phyloP scores from a whole-genome alignment of 2,329 filamentous ascomycete genomes.

The Xylaria sp. region DNA sequence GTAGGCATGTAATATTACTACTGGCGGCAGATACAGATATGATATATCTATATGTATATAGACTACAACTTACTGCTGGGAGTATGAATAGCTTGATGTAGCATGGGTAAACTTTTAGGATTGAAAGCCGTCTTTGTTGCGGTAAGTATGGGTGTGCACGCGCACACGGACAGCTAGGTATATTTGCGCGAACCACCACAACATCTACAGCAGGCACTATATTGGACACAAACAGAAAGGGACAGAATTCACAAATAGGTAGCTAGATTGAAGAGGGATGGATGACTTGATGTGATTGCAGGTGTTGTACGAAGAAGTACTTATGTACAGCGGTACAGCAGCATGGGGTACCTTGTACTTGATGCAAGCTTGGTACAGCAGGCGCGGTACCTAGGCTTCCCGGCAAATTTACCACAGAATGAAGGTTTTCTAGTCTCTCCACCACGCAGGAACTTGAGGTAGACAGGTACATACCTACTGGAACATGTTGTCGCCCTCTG shows the following conservation, averaged over 20 bases:
- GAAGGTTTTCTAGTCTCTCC: background rate
- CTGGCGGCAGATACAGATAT: background rate
- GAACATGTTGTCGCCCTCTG: constrained; percentile 25
- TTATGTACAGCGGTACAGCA: background rate
- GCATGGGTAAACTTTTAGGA: background rate
- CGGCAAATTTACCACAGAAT: background rate
- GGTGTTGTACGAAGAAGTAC: constrained; percentile 19
- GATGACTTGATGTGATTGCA: constrained; percentile 23
- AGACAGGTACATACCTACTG: constrained; percentile 10
- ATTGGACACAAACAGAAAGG: constrained; percentile 5
- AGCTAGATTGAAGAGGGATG: constrained; percentile 18
- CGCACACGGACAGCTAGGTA: background rate
- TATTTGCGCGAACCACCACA: background rate
- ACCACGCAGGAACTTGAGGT: constrained; percentile 8
- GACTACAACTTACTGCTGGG: background rate
- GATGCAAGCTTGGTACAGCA: constrained; percentile 21
- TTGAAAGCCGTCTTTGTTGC: background rate
- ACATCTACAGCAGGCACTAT: background rate
- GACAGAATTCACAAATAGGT: constrained; percentile 10
- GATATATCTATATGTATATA: background rate
- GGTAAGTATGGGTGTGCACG: background rate
- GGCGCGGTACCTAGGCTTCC: constrained; percentile 12
- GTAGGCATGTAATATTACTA: background rate
- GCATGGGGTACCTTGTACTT: background rate
- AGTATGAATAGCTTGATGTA: background rate